Base-by-base conservation (phyloP, 2,329 filamentous ascomycete species). In the Monosporascus sp. region DNA sequence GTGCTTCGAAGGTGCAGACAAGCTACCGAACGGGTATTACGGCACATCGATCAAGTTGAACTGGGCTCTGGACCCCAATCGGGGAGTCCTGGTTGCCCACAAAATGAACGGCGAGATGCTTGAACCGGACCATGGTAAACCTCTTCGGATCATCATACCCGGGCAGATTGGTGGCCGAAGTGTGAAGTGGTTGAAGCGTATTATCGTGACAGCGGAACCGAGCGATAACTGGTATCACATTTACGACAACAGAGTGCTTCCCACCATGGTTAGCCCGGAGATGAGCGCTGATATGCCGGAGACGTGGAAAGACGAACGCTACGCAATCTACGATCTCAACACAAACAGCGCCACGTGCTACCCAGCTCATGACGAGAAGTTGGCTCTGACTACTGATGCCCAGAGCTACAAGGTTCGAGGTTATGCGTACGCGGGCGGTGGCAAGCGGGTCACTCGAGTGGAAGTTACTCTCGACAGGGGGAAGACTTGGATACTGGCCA, bases 141-240 rank as follows among this genome's bases (percentile, higher is more conserved):
- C 92, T 1, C 72, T 97, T 43, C 80, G 92, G 56, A 85, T 87
- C 7, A 85, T 96, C 7, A 88, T 97, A 4, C 92, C 92, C 0
- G 92, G 92, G 0, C 91, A 96, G 69, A 96, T 97, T 57, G 92
- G 92, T 37, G 92, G 91, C 1, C 81, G 92, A 58, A 96, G 90
- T 68, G 91, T 97, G 35, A 97, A 97, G 70, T 97, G 92, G 92
- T 68, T 97, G 54, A 93, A 87, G 73, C 86, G 79, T 59, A 80
- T 97, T 55, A 87, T 91, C 44, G 70, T 97, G 49, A 93, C 91
- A 0, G 81, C 85, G 9, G 76, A 79, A 24, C 91, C 91, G 0
- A 96, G 91, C 65, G 87, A 93, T 58, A 96, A 95, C 65, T 96
- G 91, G 90, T 96, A 96, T 64, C 92, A 97, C 69, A 91, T 95